These are phyloP conservation scores for Vanderwaltozyma polyspora DNA, from an alignment of 805 yeast species.

Conservation along the genomic window DNA sequence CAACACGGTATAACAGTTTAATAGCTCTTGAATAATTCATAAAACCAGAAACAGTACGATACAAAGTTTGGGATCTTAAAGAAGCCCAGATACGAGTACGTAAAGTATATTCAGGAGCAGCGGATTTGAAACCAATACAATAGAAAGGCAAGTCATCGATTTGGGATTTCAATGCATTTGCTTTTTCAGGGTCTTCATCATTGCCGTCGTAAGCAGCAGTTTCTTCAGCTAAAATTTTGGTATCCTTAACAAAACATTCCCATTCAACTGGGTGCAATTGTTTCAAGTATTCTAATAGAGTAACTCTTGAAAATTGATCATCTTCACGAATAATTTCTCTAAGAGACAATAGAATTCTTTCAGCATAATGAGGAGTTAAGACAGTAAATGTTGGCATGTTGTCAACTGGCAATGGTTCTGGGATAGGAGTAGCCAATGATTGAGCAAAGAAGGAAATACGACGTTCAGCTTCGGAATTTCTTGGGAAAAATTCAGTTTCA, in stretches of 20 bases:
- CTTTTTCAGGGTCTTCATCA: constrained; percentile 39
- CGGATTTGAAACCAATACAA: constrained; percentile 93
- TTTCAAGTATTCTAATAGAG: constrained; percentile 84
- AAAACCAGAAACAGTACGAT: constrained; percentile 95
- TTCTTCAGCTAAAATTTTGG: constrained; percentile 89
- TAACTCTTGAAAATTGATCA: constrained; percentile 90
- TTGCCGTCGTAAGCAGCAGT: constrained; percentile 57
- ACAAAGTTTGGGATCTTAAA: constrained; percentile 87
- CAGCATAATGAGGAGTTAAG: constrained; percentile 89
- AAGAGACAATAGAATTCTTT: constrained; percentile 80
- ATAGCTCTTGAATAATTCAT: constrained; percentile 97
- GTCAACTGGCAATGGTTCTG: constrained; percentile 96
- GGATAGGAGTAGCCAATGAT: constrained; percentile 94
- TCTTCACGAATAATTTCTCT: constrained; percentile 96
- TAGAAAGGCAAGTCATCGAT: constrained; percentile 87
- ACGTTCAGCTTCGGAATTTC: constrained; percentile 96
- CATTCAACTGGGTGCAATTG: constrained; percentile 94
- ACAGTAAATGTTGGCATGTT: constrained; percentile 99
- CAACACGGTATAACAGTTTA: constrained; percentile 85
- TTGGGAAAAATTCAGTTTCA: constrained; percentile 93
- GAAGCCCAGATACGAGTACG: constrained; percentile 99
- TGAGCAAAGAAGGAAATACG: constrained; percentile 99
- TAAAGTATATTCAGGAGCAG: constrained; percentile 91
- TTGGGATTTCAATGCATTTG: constrained; percentile 61
- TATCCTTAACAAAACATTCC: constrained; percentile 94